A percentile compares a stretch with the other conserved stretches of the same genome.
These are phyloP conservation scores for Oemleria cerasiformis DNA, from an alignment of 306 rosid species.

Conservation along the genomic window DNA sequence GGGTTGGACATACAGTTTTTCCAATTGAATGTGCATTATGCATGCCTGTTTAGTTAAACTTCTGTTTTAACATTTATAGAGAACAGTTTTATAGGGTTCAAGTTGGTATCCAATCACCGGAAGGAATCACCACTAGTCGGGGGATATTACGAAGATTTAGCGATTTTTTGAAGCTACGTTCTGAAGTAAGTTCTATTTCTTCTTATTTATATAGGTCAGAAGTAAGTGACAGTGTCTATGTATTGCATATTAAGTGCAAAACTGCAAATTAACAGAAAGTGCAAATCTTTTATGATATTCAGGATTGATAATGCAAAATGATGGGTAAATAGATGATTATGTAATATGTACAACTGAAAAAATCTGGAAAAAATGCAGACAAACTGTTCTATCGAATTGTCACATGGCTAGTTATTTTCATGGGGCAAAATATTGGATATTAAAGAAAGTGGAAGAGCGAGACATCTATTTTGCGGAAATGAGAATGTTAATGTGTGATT, in stretches of 20 bases:
- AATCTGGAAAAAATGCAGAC: not conserved
- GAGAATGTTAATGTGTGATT: not conserved
- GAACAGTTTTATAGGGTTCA: slow-evolving; percentile 81
- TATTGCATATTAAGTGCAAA: too few relatives aligned
- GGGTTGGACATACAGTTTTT: not conserved
- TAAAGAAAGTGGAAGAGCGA: not conserved
- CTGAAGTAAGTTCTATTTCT: slow-evolving; percentile 50
- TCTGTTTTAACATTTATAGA: slow-evolving; percentile 27
- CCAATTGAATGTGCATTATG: not conserved
- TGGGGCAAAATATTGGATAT: not conserved
- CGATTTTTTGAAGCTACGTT: slow-evolving; percentile 62
- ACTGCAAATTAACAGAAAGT: not conserved
- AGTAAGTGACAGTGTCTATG: not conserved
- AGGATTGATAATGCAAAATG: not conserved
- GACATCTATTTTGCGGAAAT: not conserved
- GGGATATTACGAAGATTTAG: slow-evolving; percentile 70
- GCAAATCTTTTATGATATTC: not conserved
- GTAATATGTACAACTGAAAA: not conserved
- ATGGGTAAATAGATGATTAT: not conserved
- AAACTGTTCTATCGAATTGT: not conserved
- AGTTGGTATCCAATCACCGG: slow-evolving; percentile 82
- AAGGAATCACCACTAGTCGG: slow-evolving; percentile 66
- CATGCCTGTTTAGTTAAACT: not conserved
- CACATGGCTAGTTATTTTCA: not conserved
- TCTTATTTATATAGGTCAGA: not conserved